phyloP scores from a whole-genome alignment of 129 eudicot genomes.

The Flaveria sonorensis region DNA sequence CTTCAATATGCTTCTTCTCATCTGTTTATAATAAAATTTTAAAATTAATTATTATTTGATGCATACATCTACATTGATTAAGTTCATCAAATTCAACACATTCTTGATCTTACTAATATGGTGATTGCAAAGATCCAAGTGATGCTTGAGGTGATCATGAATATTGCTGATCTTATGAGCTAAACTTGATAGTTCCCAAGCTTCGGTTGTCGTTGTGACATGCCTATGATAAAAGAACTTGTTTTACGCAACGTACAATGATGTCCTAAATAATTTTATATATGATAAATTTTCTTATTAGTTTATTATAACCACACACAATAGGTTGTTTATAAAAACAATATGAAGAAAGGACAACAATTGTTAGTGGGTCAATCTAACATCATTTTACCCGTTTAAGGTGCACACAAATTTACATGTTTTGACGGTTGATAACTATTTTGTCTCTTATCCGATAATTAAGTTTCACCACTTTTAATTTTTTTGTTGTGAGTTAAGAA shows the following conservation, averaged over 20 bases:
- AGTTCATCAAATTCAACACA: not conserved
- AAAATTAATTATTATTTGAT: not conserved
- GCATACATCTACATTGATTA: not conserved
- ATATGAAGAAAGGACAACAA: not conserved
- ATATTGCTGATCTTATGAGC: constrained; percentile 72
- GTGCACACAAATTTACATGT: not conserved
- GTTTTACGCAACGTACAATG: not conserved
- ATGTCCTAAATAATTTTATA: not conserved
- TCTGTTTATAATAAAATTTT: constrained; percentile 37
- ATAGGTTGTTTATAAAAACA: not conserved
- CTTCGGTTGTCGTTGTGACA: constrained; percentile 61
- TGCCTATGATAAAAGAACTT: constrained; percentile 35
- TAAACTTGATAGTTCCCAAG: constrained; percentile 80
- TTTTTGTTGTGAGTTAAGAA: not conserved
- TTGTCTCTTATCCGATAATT: not conserved
- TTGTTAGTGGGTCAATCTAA: not conserved
- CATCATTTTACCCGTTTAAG: not conserved
- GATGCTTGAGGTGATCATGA: constrained; percentile 52
- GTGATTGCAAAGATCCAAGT: constrained; percentile 54
- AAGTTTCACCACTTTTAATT: not conserved
- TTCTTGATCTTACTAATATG: constrained; percentile 53
- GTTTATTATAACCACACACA: not conserved
- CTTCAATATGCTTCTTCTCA: constrained; percentile 62
- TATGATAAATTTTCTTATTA: not conserved
- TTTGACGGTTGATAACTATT: not conserved